These are phyloP conservation scores for Solanum hybrid DNA, from an alignment of 305 asterid genomes.

Conservation along the genomic window DNA sequence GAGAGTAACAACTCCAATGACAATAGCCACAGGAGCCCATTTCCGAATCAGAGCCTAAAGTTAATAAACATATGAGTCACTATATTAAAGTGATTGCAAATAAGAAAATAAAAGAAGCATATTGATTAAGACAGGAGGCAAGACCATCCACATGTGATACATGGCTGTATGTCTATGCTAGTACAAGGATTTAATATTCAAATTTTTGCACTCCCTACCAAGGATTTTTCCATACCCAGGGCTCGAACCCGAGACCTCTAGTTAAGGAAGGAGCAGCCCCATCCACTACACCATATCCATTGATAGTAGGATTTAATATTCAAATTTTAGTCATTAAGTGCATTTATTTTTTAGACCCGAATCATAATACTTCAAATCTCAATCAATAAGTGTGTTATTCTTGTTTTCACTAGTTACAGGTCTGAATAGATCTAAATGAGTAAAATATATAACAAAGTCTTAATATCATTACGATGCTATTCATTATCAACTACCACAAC, in stretches of 20 bases:
- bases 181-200: neutral
- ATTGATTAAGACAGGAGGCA: neutral
- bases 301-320: neutral
- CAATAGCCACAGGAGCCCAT: constrained; percentile 91
- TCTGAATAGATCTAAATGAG: neutral
- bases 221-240: neutral
- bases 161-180: neutral
- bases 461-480: neutral
- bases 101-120: neutral
- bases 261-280: neutral
- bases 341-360: neutral
- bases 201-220: neutral
- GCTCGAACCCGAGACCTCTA: neutral
- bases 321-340: neutral
- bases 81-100: neutral
- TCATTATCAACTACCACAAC: neutral
- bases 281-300: neutral
- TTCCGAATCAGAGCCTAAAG: constrained; percentile 82
- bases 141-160: neutral
- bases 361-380: neutral
- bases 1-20: constrained; percentile 72
- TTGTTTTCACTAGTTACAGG: neutral
- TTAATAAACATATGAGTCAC: neutral
- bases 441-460: neutral
- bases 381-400: neutral